Conservation (phyloP, 768 basidiomycete species). For the Mycena indigotica region DNA sequence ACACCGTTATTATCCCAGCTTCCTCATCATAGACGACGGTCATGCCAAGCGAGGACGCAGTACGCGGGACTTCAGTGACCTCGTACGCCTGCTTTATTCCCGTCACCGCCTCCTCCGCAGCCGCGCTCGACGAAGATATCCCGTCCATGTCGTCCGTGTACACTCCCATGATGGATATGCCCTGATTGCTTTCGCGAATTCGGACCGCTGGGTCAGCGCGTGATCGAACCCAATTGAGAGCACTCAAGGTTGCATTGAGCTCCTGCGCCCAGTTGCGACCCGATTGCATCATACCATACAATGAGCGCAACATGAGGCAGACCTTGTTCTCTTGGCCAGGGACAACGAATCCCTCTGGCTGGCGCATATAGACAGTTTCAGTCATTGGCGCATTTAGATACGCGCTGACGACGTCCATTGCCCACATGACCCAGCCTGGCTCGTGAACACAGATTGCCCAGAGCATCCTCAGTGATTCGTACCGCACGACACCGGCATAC, state of each 20-base stretch:
- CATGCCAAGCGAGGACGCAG: too few relatives aligned
- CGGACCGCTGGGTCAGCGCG: not conserved
- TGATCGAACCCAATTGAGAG: not conserved
- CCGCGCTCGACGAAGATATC: too few relatives aligned
- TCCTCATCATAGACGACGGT: too few relatives aligned
- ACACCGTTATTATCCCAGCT: too few relatives aligned
- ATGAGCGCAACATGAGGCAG: too few relatives aligned
- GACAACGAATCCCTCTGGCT: too few relatives aligned
- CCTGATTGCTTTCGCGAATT: not conserved
- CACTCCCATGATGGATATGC: not conserved
- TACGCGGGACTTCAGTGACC: constrained; percentile 24
- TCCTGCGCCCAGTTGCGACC: constrained; percentile 1
- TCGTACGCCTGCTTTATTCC: constrained; percentile 19
- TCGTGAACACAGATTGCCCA: constrained; percentile 28
- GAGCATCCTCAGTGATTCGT: not conserved
- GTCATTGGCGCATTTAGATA: too few relatives aligned
- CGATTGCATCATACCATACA: constrained; percentile 10
- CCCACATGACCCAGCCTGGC: constrained; percentile 32
- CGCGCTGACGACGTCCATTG: constrained; percentile 36
- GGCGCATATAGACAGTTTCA: too few relatives aligned
- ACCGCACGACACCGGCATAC: too few relatives aligned
- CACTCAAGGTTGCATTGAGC: not conserved
- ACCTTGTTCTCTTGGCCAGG: too few relatives aligned
- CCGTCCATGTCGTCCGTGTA: too few relatives aligned
- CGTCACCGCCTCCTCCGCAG: constrained; percentile 13